Evolutionary conservation across 148 eudicot genomes (phyloP).

Genomic region (Tetragonia tetragonoides): DNA sequence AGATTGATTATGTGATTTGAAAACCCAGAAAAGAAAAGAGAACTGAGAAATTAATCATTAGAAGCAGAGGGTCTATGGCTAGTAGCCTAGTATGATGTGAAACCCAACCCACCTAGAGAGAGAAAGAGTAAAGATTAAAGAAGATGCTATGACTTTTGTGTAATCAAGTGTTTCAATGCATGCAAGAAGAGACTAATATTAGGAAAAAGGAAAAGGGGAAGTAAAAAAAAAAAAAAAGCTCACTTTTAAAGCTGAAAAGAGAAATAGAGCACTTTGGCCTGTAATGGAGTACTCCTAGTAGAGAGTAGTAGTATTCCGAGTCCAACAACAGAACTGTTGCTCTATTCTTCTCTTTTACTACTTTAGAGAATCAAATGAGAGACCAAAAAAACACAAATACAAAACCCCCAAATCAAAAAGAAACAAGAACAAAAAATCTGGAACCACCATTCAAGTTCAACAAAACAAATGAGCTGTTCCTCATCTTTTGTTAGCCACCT

Average conservation of each 20-base stretch:
- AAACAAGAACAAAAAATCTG: neutral
- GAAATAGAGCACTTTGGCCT: neutral
- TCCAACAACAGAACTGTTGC: neutral
- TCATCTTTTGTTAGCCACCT: constrained; percentile 65
- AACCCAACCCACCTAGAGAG: constrained; percentile 23
- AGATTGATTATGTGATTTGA: neutral
- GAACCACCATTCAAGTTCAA: constrained; percentile 18
- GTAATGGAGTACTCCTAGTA: too few relatives aligned
- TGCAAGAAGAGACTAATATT: neutral
- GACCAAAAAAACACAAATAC: constrained; percentile 7
- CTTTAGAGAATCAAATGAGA: neutral
- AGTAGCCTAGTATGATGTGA: neutral
- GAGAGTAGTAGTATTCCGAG: too few relatives aligned
- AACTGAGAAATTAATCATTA: constrained; percentile 24
- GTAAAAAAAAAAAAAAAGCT: neutral
- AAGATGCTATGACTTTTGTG: neutral
- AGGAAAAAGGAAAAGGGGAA: neutral
- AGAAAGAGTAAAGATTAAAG: neutral
- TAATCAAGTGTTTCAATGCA: neutral
- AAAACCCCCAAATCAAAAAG: constrained; percentile 14
- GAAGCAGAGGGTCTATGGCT: constrained; percentile 31
- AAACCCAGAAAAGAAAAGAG: neutral
- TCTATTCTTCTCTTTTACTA: neutral
- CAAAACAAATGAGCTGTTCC: constrained; percentile 53
- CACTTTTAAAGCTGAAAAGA: constrained; percentile 5